Conservation (phyloP, 1,284 basidiomycete genomes). For the Phylloboletellus chloephorus region DNA sequence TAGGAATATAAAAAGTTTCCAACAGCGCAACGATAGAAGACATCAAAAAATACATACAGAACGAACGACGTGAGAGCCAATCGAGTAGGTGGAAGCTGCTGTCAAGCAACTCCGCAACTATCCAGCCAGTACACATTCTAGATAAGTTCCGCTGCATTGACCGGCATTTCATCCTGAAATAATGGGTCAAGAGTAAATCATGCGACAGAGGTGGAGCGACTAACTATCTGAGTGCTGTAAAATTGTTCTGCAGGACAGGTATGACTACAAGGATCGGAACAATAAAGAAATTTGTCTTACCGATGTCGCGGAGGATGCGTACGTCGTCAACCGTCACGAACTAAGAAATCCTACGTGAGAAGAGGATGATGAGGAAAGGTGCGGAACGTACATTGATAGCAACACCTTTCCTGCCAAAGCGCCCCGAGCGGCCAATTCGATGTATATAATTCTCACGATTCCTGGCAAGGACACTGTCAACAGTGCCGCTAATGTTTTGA, state of each 20-base stretch:
- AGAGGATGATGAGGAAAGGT: constrained; percentile 2
- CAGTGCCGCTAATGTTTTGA: constrained; percentile 9
- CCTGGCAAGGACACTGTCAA: constrained; percentile 35
- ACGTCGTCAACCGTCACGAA: constrained; percentile 91
- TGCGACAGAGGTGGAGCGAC: constrained; percentile 25
- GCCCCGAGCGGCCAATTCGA: constrained; percentile 92
- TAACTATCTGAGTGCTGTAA: constrained; percentile 84
- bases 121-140: constrained; percentile 31
- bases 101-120: constrained; percentile 4
- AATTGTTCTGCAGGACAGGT: constrained; percentile 60
- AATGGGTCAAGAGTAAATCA: constrained; percentile 3
- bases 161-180: constrained; percentile 85
- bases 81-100: constrained; percentile 2
- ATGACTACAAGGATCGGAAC: constrained; percentile 9
- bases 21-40: constrained; percentile 35
- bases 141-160: constrained; percentile 85
- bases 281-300: constrained; percentile 39
- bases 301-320: constrained; percentile 85
- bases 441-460: constrained; percentile 99
- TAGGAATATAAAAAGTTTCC: constrained; percentile 32
- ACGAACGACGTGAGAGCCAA: constrained; percentile 7
- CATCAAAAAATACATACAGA: constrained; percentile 20
- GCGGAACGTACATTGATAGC: constrained; percentile 70
- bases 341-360: constrained; percentile 37
- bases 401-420: constrained; percentile 93